These are phyloP conservation scores for Dothideomycetes sp. DNA, from an alignment of 2,329 filamentous ascomycete species.

Conservation along the genomic window DNA sequence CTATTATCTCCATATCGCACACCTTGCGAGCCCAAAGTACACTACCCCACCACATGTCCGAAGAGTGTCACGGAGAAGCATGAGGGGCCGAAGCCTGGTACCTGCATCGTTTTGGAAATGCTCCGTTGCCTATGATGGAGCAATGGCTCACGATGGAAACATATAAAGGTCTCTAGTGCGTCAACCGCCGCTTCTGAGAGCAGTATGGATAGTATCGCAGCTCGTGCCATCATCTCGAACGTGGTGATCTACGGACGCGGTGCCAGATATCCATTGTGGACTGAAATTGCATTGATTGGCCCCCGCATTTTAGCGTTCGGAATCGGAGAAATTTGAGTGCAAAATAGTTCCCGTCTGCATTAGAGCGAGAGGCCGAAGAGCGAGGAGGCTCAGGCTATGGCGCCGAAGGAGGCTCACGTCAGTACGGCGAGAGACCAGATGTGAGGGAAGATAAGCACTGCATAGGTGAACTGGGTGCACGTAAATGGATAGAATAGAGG, in stretches of 20 bases:
- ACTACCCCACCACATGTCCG: neutral
- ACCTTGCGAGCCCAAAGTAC: neutral
- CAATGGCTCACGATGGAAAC: too few relatives aligned
- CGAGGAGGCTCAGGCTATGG: too few relatives aligned
- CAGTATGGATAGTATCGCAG: neutral
- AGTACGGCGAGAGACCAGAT: too few relatives aligned
- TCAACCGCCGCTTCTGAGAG: neutral
- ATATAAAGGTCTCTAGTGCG: too few relatives aligned
- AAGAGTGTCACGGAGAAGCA: neutral
- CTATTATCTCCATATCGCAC: too few relatives aligned
- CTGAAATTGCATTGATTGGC: neutral
- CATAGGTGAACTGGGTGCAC: too few relatives aligned
- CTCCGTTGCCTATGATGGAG: neutral
- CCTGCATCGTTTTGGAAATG: neutral
- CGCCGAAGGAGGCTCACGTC: too few relatives aligned
- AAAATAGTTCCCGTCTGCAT: neutral
- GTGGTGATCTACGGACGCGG: neutral
- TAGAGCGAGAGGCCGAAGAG: neutral
- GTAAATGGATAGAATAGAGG: too few relatives aligned
- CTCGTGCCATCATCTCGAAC: neutral
- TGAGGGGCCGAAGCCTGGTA: neutral
- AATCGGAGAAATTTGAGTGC: neutral
- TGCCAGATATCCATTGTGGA: neutral
- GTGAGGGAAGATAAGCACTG: too few relatives aligned
- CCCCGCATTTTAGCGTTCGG: neutral